Conservation (phyloP, 371 early-diverging fungal species). For the Nematocida sp. region DNA sequence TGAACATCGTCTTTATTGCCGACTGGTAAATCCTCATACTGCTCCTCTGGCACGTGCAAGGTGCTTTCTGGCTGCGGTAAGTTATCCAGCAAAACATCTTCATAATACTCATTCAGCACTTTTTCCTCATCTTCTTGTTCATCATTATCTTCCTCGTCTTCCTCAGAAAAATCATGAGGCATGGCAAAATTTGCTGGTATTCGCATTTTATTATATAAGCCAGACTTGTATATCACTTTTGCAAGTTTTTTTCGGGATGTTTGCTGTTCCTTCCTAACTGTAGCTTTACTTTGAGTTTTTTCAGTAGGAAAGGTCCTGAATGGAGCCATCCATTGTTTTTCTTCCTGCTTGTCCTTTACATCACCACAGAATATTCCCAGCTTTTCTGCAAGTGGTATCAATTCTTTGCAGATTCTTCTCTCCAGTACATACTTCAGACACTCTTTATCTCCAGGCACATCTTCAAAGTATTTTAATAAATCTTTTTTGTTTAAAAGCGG, state of each 20-base stretch:
- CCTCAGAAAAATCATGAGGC: background rate
- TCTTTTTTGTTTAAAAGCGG: constrained; percentile 20
- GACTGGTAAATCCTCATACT: too few relatives aligned
- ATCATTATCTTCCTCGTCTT: background rate
- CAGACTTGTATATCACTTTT: background rate
- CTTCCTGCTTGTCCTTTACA: constrained; percentile 16
- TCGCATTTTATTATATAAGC: too few relatives aligned
- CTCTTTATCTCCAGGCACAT: constrained; percentile 12
- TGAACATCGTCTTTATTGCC: too few relatives aligned
- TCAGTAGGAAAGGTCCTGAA: background rate
- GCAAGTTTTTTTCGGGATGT: background rate
- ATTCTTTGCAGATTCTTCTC: constrained; percentile 7
- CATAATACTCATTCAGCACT: too few relatives aligned
- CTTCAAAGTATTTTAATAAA: constrained; percentile 19
- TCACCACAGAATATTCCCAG: background rate
- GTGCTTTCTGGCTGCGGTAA: too few relatives aligned
- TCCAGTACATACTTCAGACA: constrained; percentile 25
- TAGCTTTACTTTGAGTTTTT: background rate
- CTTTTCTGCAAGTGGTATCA: background rate
- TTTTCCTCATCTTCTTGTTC: background rate
- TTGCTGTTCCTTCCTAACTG: background rate
- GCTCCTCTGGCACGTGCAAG: too few relatives aligned
- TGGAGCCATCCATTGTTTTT: background rate
- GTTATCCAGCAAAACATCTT: too few relatives aligned
- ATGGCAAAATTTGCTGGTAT: too few relatives aligned